Evolutionary conservation across 2,329 filamentous ascomycete species (phyloP), one percentile per base, ranked within the genome.

Genomic region (Bipolaris oryzae): DNA sequence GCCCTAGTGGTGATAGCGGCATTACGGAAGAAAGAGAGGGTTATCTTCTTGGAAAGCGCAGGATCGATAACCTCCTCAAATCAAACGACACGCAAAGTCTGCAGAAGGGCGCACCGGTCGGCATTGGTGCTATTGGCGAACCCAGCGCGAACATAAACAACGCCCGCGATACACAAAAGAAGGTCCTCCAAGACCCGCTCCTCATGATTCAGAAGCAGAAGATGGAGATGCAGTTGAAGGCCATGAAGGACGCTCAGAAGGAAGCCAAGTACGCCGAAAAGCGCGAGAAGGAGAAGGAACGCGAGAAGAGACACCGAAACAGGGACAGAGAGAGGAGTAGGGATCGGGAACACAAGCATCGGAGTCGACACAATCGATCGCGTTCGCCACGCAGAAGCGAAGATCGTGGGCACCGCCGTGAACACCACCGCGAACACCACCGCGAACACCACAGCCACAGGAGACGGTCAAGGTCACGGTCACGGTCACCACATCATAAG

Each of bases 171-270:
- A 92, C 88, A 0, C 89, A 91, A 28, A 78, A 87, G 45, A 99
- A 99, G 79, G 88, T 98, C 44, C 84, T 92, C 62, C 90, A 96
- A 63, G 95, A 99, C 73, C 95, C 95, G 0, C 82, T 99, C 69
- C 80, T 98, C 33, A 91, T 93, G 21, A 97, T 99, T 75, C 96
- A 96, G 82, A 90, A 88, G 73, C 89, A 96, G 73, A 93, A 98
- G 74, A 72, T 77, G 71, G 72, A 76, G 58, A 68, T 74, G 68
- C 71, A 90, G 69, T 74, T 96, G 31, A 81, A 95, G 23, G 83
- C 84, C 0, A 82, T 84, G 9, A 87, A 87, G 62, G 80, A 82
- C 53, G 81, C 79, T n/a, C 77, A 74, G 71, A 74, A 72, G 53
- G 64, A 68, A 65, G 75, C 60, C 69, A 78, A 67, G 61, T 70